A percentile compares a stretch with the other conserved stretches of the same genome.
These are phyloP conservation scores for Aspergillus chevalieri DNA, from an alignment of 2,329 filamentous ascomycete species.

Conservation along the genomic window DNA sequence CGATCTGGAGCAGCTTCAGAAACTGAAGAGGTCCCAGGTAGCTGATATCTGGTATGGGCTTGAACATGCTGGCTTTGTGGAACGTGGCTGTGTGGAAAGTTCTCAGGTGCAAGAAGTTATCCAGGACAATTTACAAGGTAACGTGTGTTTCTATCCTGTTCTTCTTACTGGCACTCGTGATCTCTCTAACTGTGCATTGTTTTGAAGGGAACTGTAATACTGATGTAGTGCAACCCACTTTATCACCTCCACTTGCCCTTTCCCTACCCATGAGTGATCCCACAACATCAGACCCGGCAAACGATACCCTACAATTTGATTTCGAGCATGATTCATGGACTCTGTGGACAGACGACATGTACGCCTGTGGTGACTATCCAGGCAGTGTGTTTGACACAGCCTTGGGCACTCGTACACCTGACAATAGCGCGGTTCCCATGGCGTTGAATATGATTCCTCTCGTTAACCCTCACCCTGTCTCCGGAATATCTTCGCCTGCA, in stretches of 20 bases:
- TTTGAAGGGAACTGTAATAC: background rate
- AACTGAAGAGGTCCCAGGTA: background rate
- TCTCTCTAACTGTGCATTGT: background rate
- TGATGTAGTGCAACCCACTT: background rate
- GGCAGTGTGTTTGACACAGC: background rate
- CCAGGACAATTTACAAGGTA: background rate
- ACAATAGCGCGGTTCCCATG: background rate
- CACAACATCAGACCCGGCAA: background rate
- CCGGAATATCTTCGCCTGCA: background rate
- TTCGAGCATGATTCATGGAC: background rate
- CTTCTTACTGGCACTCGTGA: background rate
- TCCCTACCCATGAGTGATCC: background rate
- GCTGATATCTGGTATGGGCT: background rate
- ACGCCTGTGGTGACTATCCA: background rate
- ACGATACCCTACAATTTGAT: background rate
- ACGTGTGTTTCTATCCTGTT: background rate
- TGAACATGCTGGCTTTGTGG: background rate
- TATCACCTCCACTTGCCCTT: background rate
- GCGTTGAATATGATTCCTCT: background rate
- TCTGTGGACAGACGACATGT: background rate
- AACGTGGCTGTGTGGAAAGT: background rate
- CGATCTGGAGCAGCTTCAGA: constrained; percentile 1
- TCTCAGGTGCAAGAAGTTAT: background rate
- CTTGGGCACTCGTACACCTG: background rate
- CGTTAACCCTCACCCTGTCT: background rate